Conservation (phyloP, 768 basidiomycete genomes). For the Leccinum olivaceopallidum region DNA sequence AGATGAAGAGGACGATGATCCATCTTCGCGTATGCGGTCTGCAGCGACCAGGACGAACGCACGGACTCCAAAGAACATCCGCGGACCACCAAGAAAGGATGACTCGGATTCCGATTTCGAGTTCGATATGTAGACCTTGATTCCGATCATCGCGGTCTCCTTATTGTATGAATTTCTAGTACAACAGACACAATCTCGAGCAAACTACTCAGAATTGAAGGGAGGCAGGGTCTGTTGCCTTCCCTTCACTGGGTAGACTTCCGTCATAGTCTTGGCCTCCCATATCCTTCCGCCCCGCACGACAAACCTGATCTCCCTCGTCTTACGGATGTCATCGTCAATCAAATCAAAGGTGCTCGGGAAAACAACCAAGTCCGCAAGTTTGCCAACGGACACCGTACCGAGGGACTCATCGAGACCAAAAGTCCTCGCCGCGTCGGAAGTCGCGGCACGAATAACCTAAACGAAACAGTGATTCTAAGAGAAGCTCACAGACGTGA, state of each 20-base stretch:
- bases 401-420: slow-evolving; percentile 64
- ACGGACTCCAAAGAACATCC: slow-evolving; percentile 53
- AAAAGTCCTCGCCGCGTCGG: slow-evolving; percentile 61
- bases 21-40: slow-evolving; percentile 57
- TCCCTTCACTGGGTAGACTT: slow-evolving; percentile 70
- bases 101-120: slow-evolving; percentile 83
- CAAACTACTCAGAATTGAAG: slow-evolving; percentile 47
- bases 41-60: slow-evolving; percentile 57
- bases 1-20: slow-evolving; percentile 50
- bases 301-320: slow-evolving; percentile 55
- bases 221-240: slow-evolving; percentile 55
- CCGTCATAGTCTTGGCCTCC: slow-evolving; percentile 65
- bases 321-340: slow-evolving; percentile 48
- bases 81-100: slow-evolving; percentile 48
- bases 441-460: slow-evolving; percentile 71
- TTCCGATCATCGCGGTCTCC: background rate
- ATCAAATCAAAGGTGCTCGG: slow-evolving; percentile 61
- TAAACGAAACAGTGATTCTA: slow-evolving; percentile 24
- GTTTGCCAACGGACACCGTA: slow-evolving; percentile 61
- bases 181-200: background rate
- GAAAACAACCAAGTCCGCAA: slow-evolving; percentile 72
- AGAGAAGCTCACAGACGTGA: background rate
- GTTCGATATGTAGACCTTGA: slow-evolving; percentile 54
- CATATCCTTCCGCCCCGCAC: slow-evolving; percentile 69
- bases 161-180: background rate